Evolutionary conservation across 495 filamentous ascomycete genomes (phyloP).

Genomic region (Podospora tetraspora): DNA sequence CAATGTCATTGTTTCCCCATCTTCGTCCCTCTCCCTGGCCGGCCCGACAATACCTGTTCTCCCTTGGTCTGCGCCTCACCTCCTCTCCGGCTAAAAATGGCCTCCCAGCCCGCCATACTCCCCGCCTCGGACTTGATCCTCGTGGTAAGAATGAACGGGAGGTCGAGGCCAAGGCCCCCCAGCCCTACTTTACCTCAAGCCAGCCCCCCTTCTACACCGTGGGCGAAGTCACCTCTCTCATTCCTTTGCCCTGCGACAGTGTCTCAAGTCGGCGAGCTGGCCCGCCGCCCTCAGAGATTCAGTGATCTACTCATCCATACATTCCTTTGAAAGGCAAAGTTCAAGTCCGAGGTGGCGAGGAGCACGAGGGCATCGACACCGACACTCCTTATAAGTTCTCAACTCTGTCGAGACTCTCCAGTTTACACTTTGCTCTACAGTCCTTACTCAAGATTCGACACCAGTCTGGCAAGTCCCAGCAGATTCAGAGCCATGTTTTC

Average conservation of each 20-base stretch:
- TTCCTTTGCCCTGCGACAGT: slow-evolving; percentile 23
- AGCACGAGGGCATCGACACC: background rate
- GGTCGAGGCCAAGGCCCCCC: background rate
- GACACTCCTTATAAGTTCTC: slow-evolving; percentile 1
- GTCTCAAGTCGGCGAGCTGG: slow-evolving; percentile 26
- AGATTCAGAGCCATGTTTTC: slow-evolving; percentile 15
- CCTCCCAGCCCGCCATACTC: slow-evolving; percentile 9
- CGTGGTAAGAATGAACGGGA: background rate
- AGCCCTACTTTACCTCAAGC: background rate
- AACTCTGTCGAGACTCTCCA: background rate
- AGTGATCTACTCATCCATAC: slow-evolving; percentile 5
- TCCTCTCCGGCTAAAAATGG: slow-evolving; percentile 20
- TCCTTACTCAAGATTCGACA: slow-evolving; percentile 15
- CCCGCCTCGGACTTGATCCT: background rate
- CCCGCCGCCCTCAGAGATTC: slow-evolving; percentile 16
- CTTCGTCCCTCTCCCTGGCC: background rate
- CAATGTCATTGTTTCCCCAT: background rate
- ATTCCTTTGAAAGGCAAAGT: slow-evolving; percentile 6
- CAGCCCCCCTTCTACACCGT: background rate
- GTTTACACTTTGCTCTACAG: background rate
- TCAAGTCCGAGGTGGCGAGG: background rate
- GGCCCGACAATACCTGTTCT: background rate
- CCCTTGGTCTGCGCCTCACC: background rate
- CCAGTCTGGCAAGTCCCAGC: background rate
- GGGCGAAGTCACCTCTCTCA: slow-evolving; percentile 13